A percentile compares a stretch with the other conserved stretches of the same genome.
These are phyloP conservation scores for Colletotrichum tamarilloi DNA, from an alignment of 2,329 filamentous ascomycete genomes.

Conservation along the genomic window DNA sequence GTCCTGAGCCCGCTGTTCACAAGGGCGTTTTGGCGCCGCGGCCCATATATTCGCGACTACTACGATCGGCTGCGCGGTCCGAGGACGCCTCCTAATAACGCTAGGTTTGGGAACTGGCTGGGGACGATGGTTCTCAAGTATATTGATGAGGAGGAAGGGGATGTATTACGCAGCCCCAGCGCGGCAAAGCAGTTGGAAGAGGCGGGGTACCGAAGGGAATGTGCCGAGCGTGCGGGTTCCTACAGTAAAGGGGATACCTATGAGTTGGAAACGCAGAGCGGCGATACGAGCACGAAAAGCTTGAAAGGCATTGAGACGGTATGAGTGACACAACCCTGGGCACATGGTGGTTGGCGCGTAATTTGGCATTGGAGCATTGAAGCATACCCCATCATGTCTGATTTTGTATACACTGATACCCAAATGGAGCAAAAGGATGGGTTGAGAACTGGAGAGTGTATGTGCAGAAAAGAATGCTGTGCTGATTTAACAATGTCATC, in stretches of 20 bases:
- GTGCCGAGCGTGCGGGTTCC: background rate
- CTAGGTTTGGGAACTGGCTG: slow-evolving; percentile 20
- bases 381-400: background rate
- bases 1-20: slow-evolving; percentile 35
- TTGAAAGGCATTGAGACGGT: background rate
- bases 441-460: background rate
- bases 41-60: slow-evolving; percentile 27
- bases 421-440: background rate
- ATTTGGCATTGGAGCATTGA: background rate
- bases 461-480: too few relatives aligned
- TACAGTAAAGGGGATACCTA: background rate
- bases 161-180: background rate
- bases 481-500: too few relatives aligned
- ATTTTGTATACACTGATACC: background rate
- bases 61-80: slow-evolving; percentile 9
- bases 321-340: background rate
- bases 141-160: slow-evolving; percentile 19
- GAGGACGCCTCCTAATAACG: background rate
- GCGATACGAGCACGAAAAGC: slow-evolving; percentile 15
- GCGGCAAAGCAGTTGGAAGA: slow-evolving; percentile 3
- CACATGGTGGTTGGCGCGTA: background rate
- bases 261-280: slow-evolving; percentile 7
- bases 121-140: slow-evolving; percentile 23
- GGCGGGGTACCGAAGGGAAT: background rate
- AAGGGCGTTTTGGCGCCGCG: slow-evolving; percentile 35